Base-by-base conservation (phyloP, 768 basidiomycete species). In the Tulasnella sp. region DNA sequence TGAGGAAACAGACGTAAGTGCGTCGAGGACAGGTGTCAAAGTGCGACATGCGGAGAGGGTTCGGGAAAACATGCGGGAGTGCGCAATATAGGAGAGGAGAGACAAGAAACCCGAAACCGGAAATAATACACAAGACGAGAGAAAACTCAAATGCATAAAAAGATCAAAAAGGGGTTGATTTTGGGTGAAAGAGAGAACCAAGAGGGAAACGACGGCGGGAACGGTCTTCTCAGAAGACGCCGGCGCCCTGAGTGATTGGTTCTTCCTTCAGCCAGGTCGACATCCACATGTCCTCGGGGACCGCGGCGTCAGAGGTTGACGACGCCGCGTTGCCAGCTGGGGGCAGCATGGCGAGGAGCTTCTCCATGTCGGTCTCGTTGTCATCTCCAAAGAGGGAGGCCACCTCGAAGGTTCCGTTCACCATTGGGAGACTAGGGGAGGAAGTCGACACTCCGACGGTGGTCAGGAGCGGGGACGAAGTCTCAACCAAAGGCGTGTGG, bases 231-330 rank as follows among this genome's bases (percentile, higher is more conserved):
- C 55, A 40, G 40, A 57, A 40, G 75, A 57, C 51, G 61, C 46
- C 42, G 51, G 16, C 23, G 40, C 40, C 72, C 35, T 72, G 71
- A 10, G 61, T 67, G 71, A 72, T 37, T n/a, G 75, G 75, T 37
- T 77, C 77, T 44, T 77, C 77, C 77, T 70, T 77, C 26, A 77
- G 77, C 77, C 77, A 77, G 69, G 32, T 77, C 40, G 77, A 77
- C 77, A 77, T 77, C 77, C 77, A 77, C 42, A 48, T 51, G 70
- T 77, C 77, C 44, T 77, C 77, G n/a, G 35, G 57, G 29, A 23
- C 39, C 10, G 55, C 46, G 10, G 26, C 35, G 37, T 48, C 44
- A 15, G 46, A 42, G 5, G 74, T 18, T 9, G 71, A 57, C 26
- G 75, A 77, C 35, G 37, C 5, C 70, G 75, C 67, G 40, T 40